phyloP scores from a whole-genome alignment of 768 basidiomycete genomes.

The Mrakia hoshinonis region DNA sequence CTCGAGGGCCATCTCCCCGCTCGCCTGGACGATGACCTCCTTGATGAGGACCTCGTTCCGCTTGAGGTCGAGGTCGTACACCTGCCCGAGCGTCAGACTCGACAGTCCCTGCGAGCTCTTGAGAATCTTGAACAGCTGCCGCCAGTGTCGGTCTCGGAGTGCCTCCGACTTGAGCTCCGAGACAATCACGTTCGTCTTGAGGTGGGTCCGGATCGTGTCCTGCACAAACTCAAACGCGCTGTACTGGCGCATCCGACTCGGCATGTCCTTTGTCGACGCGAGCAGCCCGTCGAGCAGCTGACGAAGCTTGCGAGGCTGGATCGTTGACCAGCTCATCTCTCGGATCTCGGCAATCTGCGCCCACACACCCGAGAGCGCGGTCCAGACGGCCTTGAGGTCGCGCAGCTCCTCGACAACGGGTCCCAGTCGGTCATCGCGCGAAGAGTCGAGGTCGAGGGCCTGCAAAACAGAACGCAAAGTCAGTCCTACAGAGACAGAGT shows the following conservation, averaged over 20 bases:
- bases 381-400: constrained; percentile 98
- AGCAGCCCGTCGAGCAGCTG: constrained; percentile 87
- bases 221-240: constrained; percentile 98
- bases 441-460: constrained; percentile 84
- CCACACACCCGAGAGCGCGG: constrained; percentile 95
- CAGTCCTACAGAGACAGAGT: too few relatives aligned
- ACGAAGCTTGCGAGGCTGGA: constrained; percentile 84
- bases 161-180: constrained; percentile 94
- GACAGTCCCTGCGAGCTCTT: constrained; percentile 28
- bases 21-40: constrained; percentile 91
- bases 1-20: constrained; percentile 63
- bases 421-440: constrained; percentile 62
- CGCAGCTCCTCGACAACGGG: constrained; percentile 91
- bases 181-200: constrained; percentile 85
- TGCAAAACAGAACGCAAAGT: constrained; percentile 3
- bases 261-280: constrained; percentile 95
- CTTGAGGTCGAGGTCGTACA: constrained; percentile 94
- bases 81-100: constrained; percentile 90
- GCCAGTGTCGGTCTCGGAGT: constrained; percentile 95
- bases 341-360: constrained; percentile 78
- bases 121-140: constrained; percentile 78
- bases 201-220: constrained; percentile 69
- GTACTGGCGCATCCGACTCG: constrained; percentile 96
- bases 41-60: constrained; percentile 83
- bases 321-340: constrained; percentile 80